Evolutionary conservation across 805 yeast genomes (phyloP), one percentile per base, ranked within the genome.

Genomic region (Komagataella pastoris): DNA sequence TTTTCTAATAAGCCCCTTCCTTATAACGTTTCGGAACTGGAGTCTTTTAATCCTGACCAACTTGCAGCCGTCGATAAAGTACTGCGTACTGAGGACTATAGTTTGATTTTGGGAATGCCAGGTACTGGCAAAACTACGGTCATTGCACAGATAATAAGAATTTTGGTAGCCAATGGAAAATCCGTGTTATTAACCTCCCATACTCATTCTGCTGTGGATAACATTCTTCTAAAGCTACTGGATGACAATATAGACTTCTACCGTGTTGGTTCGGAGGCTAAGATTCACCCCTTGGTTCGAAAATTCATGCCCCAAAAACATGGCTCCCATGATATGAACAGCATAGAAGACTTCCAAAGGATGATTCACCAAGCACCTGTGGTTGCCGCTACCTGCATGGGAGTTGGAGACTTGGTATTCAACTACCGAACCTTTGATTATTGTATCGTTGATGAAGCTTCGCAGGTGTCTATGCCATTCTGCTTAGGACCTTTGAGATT

Each of bases 71-170:
- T 93, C 44, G 75, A 79, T 14, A 77, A 73, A 54, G 87, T 82
- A 0, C 61, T 88, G 49, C 64, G 73, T 14, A 75, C 93, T 0
- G 63, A 80, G 51, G 96, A 90, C 61, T 93, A 87, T 61, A 73
- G 90, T 3, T 70, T 93, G 58, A 77, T 93, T 17, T 68, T 91
- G 54, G 99, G 99, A 0, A 93, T 93, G 99, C 99, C 99, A 0
- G 99, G 99, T 3, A 93, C 98, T 0, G 99, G 97, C 7, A 88
- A 88, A 61, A 88, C 97, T 1, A 88, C 98, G 0, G 85, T 90
- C 0, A 89, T 93, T 51, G 85, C 95, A 0, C 81, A 83, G 48
- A 59, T 93, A 17, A 83, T 90, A 47, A 73, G 76, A 53, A 69
- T 76, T 46, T 62, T 93, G 24, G 83, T 82, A 3, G 65, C 67